These are phyloP conservation scores for Wickerhamiella brachini DNA, from an alignment of 805 yeast genomes.

Conservation along the genomic window DNA sequence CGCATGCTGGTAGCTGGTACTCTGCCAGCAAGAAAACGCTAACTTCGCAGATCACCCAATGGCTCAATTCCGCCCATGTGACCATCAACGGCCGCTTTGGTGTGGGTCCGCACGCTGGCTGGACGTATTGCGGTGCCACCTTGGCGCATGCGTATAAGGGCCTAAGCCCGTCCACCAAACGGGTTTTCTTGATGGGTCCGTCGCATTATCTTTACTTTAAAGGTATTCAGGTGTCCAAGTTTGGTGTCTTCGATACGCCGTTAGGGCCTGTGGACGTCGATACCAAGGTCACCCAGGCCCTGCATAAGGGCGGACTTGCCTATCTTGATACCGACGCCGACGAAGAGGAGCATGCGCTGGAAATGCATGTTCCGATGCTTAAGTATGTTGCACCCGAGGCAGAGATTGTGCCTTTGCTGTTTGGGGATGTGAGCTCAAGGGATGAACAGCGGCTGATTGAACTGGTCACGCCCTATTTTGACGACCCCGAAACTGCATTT, in stretches of 20 bases:
- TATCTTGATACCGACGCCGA: constrained; percentile 37
- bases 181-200: constrained; percentile 80
- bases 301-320: constrained; percentile 7
- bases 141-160: constrained; percentile 64
- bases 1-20: constrained; percentile 94
- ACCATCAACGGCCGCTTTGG: constrained; percentile 35
- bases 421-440: constrained; percentile 43
- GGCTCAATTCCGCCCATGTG: constrained; percentile 27
- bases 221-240: constrained; percentile 43
- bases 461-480: constrained; percentile 39
- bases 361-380: constrained; percentile 81
- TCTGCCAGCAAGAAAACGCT: constrained; percentile 32
- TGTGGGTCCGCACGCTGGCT: constrained; percentile 83
- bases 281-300: constrained; percentile 20
- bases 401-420: constrained; percentile 61
- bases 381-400: constrained; percentile 32
- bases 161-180: constrained; percentile 45
- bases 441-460: constrained; percentile 35
- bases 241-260: constrained; percentile 59
- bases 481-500: constrained; percentile 47
- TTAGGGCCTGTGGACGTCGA: constrained; percentile 66
- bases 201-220: constrained; percentile 78
- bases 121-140: constrained; percentile 62
- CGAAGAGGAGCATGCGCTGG: constrained; percentile 81
- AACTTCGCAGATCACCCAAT: constrained; percentile 36